These are phyloP conservation scores for Haematococcus sp. DNA, from an alignment of 139 green algal species.

Conservation along the genomic window DNA sequence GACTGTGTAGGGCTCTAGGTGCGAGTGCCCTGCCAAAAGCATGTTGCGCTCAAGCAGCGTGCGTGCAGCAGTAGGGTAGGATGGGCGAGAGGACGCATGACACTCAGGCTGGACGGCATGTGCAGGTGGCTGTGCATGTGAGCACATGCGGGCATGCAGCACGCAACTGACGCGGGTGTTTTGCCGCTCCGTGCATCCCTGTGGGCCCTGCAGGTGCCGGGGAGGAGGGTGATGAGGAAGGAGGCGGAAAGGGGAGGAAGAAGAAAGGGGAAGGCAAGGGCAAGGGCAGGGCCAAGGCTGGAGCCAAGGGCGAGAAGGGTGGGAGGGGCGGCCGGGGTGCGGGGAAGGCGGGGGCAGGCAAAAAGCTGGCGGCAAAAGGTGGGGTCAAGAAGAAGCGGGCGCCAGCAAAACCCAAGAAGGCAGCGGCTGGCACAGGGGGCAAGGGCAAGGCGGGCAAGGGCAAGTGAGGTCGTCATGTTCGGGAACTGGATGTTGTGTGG, in stretches of 20 bases:
- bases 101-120: no score
- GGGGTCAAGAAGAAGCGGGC: constrained; percentile 1
- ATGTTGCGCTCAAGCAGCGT: no score
- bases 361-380: constrained; percentile 6
- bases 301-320: not conserved
- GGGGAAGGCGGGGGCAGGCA: not conserved
- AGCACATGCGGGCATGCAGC: no score
- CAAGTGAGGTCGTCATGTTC: no score
- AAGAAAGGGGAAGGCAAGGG: not conserved
- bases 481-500: no score
- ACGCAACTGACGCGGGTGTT: no score
- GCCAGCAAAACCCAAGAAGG: constrained; percentile 10
- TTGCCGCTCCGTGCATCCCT: no score
- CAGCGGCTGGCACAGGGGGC: not conserved
- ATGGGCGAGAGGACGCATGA: no score
- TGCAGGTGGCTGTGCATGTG: no score
- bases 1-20: no score
- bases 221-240: not conserved
- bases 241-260: not conserved
- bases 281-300: not conserved
- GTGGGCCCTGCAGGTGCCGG: not conserved
- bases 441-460: not conserved
- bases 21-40: no score
- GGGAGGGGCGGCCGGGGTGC: not conserved
- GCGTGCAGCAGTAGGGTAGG: no score